Conservation (phyloP, 345 rosid genomes). For the Eucalyptus leucophloia region DNA sequence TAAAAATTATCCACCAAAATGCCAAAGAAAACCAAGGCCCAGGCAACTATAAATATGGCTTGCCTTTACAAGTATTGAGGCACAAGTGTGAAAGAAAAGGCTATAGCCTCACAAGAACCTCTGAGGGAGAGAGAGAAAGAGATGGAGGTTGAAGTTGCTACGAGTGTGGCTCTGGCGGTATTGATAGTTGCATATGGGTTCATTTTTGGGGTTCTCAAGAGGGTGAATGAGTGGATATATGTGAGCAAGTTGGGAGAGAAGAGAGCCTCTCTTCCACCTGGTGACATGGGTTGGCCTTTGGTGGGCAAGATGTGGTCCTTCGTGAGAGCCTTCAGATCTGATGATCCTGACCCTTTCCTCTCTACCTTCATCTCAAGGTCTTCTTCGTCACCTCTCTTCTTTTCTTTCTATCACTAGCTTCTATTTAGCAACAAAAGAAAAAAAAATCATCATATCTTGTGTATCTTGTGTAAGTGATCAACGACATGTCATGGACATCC, state of each 20-base stretch:
- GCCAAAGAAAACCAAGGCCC: background rate
- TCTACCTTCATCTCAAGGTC: constrained; percentile 10
- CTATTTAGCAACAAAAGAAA: no score
- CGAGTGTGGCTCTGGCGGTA: background rate
- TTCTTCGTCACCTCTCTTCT: background rate
- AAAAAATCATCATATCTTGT: no score
- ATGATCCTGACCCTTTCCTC: constrained; percentile 29
- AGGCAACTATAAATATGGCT: background rate
- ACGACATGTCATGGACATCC: background rate
- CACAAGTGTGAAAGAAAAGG: background rate
- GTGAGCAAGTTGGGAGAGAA: constrained; percentile 16
- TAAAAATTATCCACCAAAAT: background rate
- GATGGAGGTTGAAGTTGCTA: background rate
- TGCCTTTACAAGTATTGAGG: background rate
- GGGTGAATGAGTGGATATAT: constrained; percentile 17
- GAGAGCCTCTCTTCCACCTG: constrained; percentile 25
- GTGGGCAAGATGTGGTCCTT: constrained; percentile 34
- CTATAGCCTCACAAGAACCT: no score
- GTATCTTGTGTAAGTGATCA: no score
- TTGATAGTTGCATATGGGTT: background rate
- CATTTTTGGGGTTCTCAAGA: constrained; percentile 9
- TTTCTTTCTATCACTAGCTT: background rate
- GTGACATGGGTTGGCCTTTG: constrained; percentile 36
- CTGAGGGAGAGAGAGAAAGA: background rate
- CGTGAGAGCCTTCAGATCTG: constrained; percentile 26